Base-by-base conservation (phyloP, 139 green algal genomes). In the Astrephomene gubernaculifera region DNA sequence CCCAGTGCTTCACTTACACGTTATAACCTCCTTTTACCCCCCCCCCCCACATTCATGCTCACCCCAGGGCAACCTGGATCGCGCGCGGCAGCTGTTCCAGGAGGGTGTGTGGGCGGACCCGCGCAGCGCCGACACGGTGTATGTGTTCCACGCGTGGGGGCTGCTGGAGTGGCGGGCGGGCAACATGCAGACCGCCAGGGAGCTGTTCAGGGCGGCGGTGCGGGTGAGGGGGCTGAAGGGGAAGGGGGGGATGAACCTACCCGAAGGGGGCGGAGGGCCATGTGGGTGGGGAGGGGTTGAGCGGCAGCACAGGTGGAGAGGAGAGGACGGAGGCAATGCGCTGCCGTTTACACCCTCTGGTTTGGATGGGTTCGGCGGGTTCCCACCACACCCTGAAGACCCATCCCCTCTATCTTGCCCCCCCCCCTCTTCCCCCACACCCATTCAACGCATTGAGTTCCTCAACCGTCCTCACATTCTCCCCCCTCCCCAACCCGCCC, bases 141-240 rank as follows among this genome's bases (percentile, higher is more conserved):
- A 86, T 22, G 83, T 98, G 17, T 98, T 96, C 81, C 94, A 98
- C 90, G 97, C 97, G 0, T 99, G 97, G 97, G 97, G 92, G 2
- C 87, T 96, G 65, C 88, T 99, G 71, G 97, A 99, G 91, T 83
- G 78, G 24, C 63, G 83, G 14, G 79, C 85, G 0, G 92, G 95
- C 64, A 98, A 98, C 81, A 44, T 87, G 12, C 17, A 29, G 7
- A 87, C 97, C 21, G 96, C 97, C 3, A 90, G 97, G 24, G 90
- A 97, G 91, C 92, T 99, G 27, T 99, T 97, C 91, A 98, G 98
- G 87, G 96, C 94, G 35, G 96, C 95, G 0, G 82, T 99, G 6
- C 95, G 95, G 72, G 94, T 90, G 79, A 33, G 78, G n/a, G n/a
- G n/a, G n/a, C n/a, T n/a, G n/a, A n/a, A n/a, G n/a, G n/a, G n/a